Percentiles rank a stretch among this genome's conserved stretches.
phyloP scores from a whole-genome alignment of 257 asterid genomes.

The Scutellaria baicalensis region DNA sequence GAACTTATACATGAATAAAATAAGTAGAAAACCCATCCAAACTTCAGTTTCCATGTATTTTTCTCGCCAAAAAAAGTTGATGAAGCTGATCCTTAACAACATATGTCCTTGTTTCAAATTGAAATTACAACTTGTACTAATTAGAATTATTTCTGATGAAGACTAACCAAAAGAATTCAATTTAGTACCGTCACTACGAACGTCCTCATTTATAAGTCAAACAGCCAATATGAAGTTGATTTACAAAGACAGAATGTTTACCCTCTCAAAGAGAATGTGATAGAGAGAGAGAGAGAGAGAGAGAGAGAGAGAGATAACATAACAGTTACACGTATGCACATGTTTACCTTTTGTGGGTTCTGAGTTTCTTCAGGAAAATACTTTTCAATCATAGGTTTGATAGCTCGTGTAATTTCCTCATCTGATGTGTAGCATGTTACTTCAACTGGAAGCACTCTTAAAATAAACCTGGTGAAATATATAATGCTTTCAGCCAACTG shows the following conservation, averaged over 20 bases:
- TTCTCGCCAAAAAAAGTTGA: not conserved
- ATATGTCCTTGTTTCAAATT: not conserved
- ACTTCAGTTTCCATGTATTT: not conserved
- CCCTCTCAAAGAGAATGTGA: no score
- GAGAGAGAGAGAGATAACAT: no score
- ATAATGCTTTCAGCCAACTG: conserved; percentile 15
- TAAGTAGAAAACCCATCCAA: not conserved
- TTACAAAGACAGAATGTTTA: not conserved
- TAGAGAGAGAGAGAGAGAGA: no score
- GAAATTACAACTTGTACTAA: no score
- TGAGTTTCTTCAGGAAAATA: conserved; percentile 70
- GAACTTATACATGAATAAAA: not conserved
- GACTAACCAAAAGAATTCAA: no score
- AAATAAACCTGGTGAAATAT: conserved; percentile 52
- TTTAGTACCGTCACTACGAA: no score
- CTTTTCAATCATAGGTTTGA: conserved; percentile 63
- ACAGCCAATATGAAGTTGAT: not conserved
- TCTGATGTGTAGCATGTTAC: conserved; percentile 92
- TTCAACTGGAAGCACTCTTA: conserved; percentile 89
- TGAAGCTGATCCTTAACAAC: not conserved
- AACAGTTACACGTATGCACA: not conserved
- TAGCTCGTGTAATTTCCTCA: conserved; percentile 76
- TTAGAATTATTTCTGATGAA: no score
- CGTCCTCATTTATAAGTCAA: no score
- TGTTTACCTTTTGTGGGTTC: conserved; percentile 59